These are phyloP conservation scores for Fonsecaea monophora DNA, from an alignment of 2,329 filamentous ascomycete species.

Conservation along the genomic window DNA sequence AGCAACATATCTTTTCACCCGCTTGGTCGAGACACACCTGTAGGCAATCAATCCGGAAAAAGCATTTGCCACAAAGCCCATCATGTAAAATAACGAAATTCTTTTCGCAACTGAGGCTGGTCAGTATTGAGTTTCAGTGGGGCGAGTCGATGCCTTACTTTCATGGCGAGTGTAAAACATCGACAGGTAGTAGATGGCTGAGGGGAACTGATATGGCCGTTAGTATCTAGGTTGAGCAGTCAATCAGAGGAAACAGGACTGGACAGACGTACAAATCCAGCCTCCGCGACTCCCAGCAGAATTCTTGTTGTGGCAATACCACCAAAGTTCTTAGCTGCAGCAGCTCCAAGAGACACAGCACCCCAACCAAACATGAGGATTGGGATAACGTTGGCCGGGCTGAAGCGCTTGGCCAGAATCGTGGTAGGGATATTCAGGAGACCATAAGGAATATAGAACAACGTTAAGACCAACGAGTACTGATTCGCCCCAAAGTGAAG, in stretches of 20 bases:
- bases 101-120: constrained; percentile 62
- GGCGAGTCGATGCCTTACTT: constrained; percentile 37
- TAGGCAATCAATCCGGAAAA: constrained; percentile 67
- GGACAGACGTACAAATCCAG: neutral
- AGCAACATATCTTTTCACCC: neutral
- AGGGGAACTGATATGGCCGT: neutral
- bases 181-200: constrained; percentile 36
- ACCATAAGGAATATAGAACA: constrained; percentile 60
- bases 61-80: constrained; percentile 73
- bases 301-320: neutral
- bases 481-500: constrained; percentile 51
- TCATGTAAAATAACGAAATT: constrained; percentile 76
- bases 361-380: constrained; percentile 6
- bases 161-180: constrained; percentile 73
- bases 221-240: neutral
- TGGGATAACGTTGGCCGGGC: neutral
- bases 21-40: constrained; percentile 65
- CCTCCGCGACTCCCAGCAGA: constrained; percentile 4
- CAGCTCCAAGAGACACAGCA: neutral
- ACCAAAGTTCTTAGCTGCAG: neutral
- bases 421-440: constrained; percentile 1
- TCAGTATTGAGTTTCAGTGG: neutral
- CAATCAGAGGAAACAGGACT: neutral
- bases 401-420: constrained; percentile 44
- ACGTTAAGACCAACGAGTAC: constrained; percentile 54